phyloP scores from a whole-genome alignment of 805 yeast genomes.

The Pichia sporocuriosa region DNA sequence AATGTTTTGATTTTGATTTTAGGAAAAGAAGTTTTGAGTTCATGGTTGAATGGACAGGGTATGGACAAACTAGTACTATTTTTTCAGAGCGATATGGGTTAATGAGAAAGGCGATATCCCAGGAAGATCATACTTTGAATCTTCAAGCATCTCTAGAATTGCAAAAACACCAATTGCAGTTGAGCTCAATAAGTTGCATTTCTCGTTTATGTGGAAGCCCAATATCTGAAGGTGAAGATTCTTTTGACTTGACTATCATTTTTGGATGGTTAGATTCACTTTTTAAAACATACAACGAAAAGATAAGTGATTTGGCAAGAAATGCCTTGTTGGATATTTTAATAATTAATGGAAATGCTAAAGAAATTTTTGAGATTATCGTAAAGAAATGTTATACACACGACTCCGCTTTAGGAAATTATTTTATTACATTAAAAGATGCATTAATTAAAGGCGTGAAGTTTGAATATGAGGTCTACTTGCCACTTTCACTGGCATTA shows the following conservation, averaged over 20 bases:
- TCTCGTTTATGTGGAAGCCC: slow-evolving; percentile 75
- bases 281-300: slow-evolving; percentile 51
- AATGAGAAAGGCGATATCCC: slow-evolving; percentile 40
- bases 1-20: slow-evolving; percentile 81
- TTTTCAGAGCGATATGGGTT: slow-evolving; percentile 60
- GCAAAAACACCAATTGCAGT: slow-evolving; percentile 63
- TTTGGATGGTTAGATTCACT: slow-evolving; percentile 78
- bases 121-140: slow-evolving; percentile 37
- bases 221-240: slow-evolving; percentile 42
- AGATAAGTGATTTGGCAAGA: slow-evolving; percentile 56
- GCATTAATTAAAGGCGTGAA: slow-evolving; percentile 46
- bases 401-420: slow-evolving; percentile 52
- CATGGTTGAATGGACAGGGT: slow-evolving; percentile 92
- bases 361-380: slow-evolving; percentile 49
- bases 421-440: slow-evolving; percentile 65
- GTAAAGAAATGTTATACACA: slow-evolving; percentile 66
- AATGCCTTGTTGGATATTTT: slow-evolving; percentile 66
- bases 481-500: slow-evolving; percentile 65
- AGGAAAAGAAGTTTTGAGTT: slow-evolving; percentile 75
- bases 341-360: slow-evolving; percentile 47
- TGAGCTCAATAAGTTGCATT: slow-evolving; percentile 76
- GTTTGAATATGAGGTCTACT: slow-evolving; percentile 50
- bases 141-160: slow-evolving; percentile 74
- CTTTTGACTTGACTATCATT: slow-evolving; percentile 65
- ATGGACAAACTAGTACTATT: slow-evolving; percentile 56